A percentile compares a stretch with the other conserved stretches of the same genome.
Conservation (phyloP, 1,284 basidiomycete genomes). For the Inonotus obliquus region DNA sequence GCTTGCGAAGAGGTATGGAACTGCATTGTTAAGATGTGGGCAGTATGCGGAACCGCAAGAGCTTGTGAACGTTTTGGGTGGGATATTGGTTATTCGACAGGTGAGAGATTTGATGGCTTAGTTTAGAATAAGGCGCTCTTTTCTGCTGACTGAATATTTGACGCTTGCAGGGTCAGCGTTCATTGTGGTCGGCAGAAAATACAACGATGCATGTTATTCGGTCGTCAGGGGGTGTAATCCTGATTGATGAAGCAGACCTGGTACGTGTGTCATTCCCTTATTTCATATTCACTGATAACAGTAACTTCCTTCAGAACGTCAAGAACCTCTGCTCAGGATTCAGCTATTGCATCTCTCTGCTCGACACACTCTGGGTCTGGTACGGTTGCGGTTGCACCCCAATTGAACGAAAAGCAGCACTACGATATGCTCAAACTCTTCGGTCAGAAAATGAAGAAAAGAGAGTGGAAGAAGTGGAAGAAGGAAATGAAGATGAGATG, state of each 20-base stretch:
- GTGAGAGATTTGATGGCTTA: conserved; percentile 30
- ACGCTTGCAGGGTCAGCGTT: conserved; percentile 52
- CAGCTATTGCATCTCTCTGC: conserved; percentile 67
- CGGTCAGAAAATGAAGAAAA: conserved; percentile 31
- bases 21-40: conserved; percentile 34
- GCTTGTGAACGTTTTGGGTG: conserved; percentile 59
- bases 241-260: conserved; percentile 70
- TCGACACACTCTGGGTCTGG: conserved; percentile 74
- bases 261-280: conserved; percentile 37
- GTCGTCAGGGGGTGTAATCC: conserved; percentile 41
- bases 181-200: conserved; percentile 72
- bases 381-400: conserved; percentile 61
- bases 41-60: conserved; percentile 61
- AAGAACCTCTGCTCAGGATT: conserved; percentile 74
- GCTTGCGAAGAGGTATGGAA: conserved; percentile 65
- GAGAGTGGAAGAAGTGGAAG: conserved; percentile 59
- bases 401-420: conserved; percentile 54
- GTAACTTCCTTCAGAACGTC: conserved; percentile 39
- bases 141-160: conserved; percentile 5
- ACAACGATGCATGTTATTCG: conserved; percentile 74
- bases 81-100: conserved; percentile 63
- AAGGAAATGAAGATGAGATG: conserved; percentile 60
- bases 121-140: neutral
- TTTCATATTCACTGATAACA: neutral
- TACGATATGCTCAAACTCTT: conserved; percentile 52